phyloP scores from a whole-genome alignment of 176 grass and related monocot species.

The bread wheat (Triticum aestivum) region DNA sequence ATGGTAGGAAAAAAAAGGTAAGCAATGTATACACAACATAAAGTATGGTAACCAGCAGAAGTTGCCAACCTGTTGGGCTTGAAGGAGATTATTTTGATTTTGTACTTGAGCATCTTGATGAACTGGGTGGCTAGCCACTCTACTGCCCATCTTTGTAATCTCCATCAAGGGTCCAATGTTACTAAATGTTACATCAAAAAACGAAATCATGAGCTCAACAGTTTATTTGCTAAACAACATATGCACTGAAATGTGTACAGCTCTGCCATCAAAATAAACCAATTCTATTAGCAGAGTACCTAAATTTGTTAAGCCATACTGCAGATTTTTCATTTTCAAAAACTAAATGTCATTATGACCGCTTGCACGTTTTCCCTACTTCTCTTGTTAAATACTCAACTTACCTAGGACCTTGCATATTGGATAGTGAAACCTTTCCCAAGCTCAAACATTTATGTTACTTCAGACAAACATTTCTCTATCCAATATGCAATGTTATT shows the following conservation, averaged over 20 bases:
- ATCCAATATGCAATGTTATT: not conserved
- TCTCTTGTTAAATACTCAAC: not conserved
- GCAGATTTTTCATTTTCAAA: not conserved
- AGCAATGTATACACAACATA: constrained; percentile 13
- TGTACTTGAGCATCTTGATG: constrained; percentile 76
- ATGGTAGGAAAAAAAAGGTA: not conserved
- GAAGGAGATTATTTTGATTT: constrained; percentile 71
- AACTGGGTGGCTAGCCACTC: constrained; percentile 51
- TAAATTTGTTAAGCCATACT: not conserved
- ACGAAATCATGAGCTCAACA: constrained; percentile 2
- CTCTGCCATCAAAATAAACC: constrained; percentile 12
- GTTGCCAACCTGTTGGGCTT: constrained; percentile 61
- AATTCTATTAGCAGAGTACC: constrained; percentile 4
- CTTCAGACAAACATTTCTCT: not conserved
- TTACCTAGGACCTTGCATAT: not conserved
- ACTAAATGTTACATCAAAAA: constrained; percentile 51
- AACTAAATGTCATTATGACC: not conserved
- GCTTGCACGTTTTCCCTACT: not conserved
- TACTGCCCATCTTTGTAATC: constrained; percentile 71
- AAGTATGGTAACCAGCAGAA: constrained; percentile 26
- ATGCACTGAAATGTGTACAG: not conserved
- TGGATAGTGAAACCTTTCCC: not conserved
- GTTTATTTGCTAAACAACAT: constrained; percentile 16
- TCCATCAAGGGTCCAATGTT: constrained; percentile 71
- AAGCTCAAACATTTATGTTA: constrained; percentile 2